Evolutionary conservation across 129 eudicot species (phyloP).

Genomic region (Flaveria ramosissima): DNA sequence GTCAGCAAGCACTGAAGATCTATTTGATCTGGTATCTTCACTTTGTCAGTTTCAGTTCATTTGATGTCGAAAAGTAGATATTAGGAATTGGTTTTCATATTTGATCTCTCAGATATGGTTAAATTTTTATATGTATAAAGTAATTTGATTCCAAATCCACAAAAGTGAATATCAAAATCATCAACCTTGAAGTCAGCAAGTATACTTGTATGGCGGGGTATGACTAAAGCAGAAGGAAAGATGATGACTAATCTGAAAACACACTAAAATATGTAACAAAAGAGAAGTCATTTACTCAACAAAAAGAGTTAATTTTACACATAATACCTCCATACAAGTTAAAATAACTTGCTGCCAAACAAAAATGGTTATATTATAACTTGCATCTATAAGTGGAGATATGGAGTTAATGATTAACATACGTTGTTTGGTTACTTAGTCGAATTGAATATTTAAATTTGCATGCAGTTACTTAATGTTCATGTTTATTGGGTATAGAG

Average conservation of each 20-base stretch:
- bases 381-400: neutral
- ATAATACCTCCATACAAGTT: neutral
- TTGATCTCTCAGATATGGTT: neutral
- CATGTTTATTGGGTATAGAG: neutral
- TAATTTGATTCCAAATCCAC: neutral
- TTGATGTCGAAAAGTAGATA: neutral
- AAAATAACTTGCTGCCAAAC: neutral
- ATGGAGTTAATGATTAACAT: neutral
- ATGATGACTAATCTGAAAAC: neutral
- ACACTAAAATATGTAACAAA: neutral
- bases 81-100: neutral
- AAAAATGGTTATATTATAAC: neutral
- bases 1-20: conserved; percentile 75
- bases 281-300: neutral
- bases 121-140: neutral
- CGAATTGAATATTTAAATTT: neutral
- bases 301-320: neutral
- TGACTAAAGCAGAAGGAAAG: neutral
- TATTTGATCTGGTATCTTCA: conserved; percentile 71
- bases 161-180: neutral
- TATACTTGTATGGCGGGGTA: neutral
- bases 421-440: neutral
- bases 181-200: neutral
- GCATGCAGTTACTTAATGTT: neutral
- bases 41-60: neutral